These are phyloP conservation scores for Aureobasidium sp. DNA, from an alignment of 2,329 filamentous ascomycete genomes.

Conservation along the genomic window DNA sequence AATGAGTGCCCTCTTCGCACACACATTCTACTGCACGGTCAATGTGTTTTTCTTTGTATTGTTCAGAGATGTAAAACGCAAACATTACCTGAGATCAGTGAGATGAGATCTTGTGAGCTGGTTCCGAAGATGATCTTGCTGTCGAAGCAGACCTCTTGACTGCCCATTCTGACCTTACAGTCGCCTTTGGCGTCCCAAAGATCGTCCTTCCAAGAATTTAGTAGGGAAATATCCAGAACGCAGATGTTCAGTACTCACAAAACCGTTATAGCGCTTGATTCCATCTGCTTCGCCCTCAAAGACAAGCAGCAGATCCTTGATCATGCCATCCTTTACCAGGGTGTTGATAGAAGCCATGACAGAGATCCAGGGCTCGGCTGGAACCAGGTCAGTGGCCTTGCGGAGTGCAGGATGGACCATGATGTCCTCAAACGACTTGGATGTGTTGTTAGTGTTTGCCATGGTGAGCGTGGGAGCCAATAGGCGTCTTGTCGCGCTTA, in stretches of 20 bases:
- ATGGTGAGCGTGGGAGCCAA: neutral
- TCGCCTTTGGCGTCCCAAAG: conserved; percentile 4
- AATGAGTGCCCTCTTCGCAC: neutral
- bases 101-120: neutral
- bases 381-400: neutral
- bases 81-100: neutral
- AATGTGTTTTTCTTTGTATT: neutral
- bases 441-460: neutral
- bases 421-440: neutral
- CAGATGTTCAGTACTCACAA: neutral
- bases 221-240: neutral
- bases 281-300: neutral
- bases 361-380: conserved; percentile 1
- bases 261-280: neutral
- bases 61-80: neutral
- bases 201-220: neutral
- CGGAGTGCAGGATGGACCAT: conserved; percentile 1
- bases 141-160: neutral
- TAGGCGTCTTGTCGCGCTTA: neutral
- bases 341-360: neutral
- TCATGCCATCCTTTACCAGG: neutral
- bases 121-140: conserved; percentile 1
- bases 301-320: neutral
- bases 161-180: neutral
- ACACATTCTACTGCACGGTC: neutral